phyloP scores from a whole-genome alignment of 495 filamentous ascomycete genomes.

The Aspergillus conjunctus region DNA sequence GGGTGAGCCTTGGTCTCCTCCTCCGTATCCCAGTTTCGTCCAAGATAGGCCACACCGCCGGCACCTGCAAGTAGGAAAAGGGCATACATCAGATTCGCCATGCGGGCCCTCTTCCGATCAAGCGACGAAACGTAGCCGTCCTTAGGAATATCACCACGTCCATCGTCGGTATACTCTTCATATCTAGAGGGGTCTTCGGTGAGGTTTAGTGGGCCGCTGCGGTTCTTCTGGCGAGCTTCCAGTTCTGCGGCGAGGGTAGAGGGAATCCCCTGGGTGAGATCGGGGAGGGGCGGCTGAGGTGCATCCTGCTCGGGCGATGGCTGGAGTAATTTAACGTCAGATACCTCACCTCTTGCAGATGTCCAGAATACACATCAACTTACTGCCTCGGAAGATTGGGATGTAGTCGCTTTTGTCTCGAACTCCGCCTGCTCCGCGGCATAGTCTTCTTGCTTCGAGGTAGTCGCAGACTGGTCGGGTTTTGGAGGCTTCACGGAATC shows the following conservation, averaged over 20 bases:
- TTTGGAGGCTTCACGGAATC: conserved; percentile 35
- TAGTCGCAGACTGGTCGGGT: conserved; percentile 28
- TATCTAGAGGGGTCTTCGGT: conserved; percentile 58
- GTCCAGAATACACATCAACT: conserved; percentile 23
- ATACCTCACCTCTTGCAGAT: conserved; percentile 20
- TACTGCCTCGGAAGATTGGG: conserved; percentile 30
- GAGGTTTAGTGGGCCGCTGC: conserved; percentile 46
- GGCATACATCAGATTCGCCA: conserved; percentile 69
- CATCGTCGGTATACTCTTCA: conserved; percentile 50
- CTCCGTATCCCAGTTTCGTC: conserved; percentile 82
- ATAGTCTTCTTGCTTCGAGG: conserved; percentile 36
- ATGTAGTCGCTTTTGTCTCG: conserved; percentile 41
- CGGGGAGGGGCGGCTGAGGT: conserved; percentile 65
- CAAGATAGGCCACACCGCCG: conserved; percentile 66
- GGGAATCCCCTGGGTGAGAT: conserved; percentile 88
- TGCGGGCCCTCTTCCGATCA: conserved; percentile 72
- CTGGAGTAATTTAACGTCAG: conserved; percentile 35
- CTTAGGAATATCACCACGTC: conserved; percentile 67
- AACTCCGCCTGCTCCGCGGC: conserved; percentile 49
- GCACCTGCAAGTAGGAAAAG: conserved; percentile 50
- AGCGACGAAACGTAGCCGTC: conserved; percentile 87
- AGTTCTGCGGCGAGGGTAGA: conserved; percentile 76
- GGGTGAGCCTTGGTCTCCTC: conserved; percentile 65
- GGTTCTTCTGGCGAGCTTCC: conserved; percentile 56
- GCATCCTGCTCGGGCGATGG: conserved; percentile 27